Evolutionary conservation across 352 stramenopile species (phyloP), one percentile per base, ranked within the genome.

Genomic region (Pythium aristosporum): DNA sequence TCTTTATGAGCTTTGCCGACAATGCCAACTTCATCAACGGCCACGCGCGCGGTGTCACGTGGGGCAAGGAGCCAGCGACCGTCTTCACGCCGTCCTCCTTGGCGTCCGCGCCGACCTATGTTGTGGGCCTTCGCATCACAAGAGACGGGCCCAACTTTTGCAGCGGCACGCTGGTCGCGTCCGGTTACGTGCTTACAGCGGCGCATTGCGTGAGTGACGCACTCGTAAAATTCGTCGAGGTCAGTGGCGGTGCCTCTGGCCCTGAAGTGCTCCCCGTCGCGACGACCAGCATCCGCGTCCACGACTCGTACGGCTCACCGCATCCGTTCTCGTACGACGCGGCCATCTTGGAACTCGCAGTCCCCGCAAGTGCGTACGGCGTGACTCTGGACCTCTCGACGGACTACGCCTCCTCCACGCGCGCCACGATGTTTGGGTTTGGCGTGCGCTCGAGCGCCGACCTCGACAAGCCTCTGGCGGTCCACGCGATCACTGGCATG

Each of bases 121-220:
- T 69, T 13, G 61, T 73, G 1, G 67, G 67, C 4, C 57, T 73
- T 3, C 67, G 67, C 2, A 66, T 73, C 36, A 69, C 67, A 1
- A 57, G 58, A 9, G 64, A 71, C 32, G 66, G 69, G 0, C 63
- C 68, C 36, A 76, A 76, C 39, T 80, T 79, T 57, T 83, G 75
- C 52, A 73, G 71, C 7, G 75, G 75, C 20, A 75, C 56, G 34
- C 60, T 83, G 9, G 72, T 83, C 42, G 60, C 70, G n/a, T 67
- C 71, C 2, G 39, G 55, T 23, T 79, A 72, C 59, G 68, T 83
- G 37, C 68, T 83, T 36, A 83, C 75, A 10, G 75, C 75, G 0
- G 75, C 71, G 1, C 75, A 83, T 44, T 83, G 75, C 37, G 71
- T 80, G 2, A 57, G 43, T 25, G 68, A 76, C 20, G 65, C 61